Evolutionary conservation across 768 basidiomycete species (phyloP).

Genomic region (Neoboletus magnificus): DNA sequence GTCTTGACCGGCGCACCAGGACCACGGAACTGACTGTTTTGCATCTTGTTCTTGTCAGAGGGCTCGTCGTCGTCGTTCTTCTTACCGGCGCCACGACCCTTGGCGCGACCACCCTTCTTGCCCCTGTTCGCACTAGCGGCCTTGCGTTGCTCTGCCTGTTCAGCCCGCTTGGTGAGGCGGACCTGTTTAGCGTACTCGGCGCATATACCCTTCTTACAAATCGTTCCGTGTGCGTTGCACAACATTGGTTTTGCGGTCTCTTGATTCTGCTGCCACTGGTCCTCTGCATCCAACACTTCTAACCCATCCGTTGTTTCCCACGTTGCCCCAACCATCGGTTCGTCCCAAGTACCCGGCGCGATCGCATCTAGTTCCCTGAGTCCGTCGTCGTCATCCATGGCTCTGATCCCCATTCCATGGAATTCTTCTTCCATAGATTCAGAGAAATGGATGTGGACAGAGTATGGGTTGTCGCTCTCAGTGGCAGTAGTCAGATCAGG

Average conservation of each 20-base stretch:
- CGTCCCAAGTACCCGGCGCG: constrained; percentile 24
- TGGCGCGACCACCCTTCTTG: constrained; percentile 20
- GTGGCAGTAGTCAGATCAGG: constrained; percentile 23
- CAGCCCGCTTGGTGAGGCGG: constrained; percentile 15
- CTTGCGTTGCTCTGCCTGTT: constrained; percentile 19
- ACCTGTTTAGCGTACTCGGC: constrained; percentile 29
- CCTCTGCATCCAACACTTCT: constrained; percentile 20
- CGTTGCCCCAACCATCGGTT: background rate
- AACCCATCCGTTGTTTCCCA: background rate
- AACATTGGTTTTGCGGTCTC: constrained; percentile 7
- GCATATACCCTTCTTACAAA: constrained; percentile 39
- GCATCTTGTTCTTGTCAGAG: background rate
- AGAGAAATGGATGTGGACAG: constrained; percentile 20
- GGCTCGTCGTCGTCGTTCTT: constrained; percentile 4
- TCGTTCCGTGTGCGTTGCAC: constrained; percentile 32
- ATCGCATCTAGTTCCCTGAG: constrained; percentile 23
- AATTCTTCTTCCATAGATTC: constrained; percentile 31
- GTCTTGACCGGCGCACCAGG: constrained; percentile 31
- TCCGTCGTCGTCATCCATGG: constrained; percentile 7
- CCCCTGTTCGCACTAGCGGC: constrained; percentile 12
- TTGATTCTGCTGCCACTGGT: constrained; percentile 17
- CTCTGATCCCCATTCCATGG: constrained; percentile 22
- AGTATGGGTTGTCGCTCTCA: constrained; percentile 24
- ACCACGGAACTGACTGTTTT: constrained; percentile 24
- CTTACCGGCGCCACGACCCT: constrained; percentile 8